Percentiles rank a stretch among this genome's conserved stretches.
Conservation (phyloP, 768 basidiomycete genomes). For the Exsudoporus frostii region DNA sequence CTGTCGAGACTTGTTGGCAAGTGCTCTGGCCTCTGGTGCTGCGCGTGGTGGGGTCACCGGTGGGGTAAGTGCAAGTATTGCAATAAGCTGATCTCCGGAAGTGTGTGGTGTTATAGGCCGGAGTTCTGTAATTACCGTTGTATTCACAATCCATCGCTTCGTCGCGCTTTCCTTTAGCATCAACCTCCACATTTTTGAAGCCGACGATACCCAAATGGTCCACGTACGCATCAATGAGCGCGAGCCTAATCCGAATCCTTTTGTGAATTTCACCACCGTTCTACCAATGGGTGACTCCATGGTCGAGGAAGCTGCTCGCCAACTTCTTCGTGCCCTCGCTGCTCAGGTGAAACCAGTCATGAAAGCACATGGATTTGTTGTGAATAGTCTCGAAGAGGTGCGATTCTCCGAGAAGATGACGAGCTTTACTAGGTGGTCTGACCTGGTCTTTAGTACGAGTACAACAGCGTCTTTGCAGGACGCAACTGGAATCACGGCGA, state of each 20-base stretch:
- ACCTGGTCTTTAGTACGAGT: constrained; percentile 56
- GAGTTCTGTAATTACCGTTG: not conserved
- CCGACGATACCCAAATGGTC: constrained; percentile 44
- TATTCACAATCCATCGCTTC: not conserved
- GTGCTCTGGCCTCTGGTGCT: constrained; percentile 39
- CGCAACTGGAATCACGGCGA: constrained; percentile 86
- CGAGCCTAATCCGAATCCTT: constrained; percentile 69
- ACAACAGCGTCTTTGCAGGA: constrained; percentile 74
- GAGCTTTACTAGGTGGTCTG: not conserved
- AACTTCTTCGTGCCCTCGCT: constrained; percentile 73
- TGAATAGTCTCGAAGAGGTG: constrained; percentile 85
- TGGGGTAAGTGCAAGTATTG: constrained; percentile 18
- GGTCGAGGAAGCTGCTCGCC: constrained; percentile 60
- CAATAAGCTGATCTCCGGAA: constrained; percentile 13
- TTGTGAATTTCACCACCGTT: constrained; percentile 72
- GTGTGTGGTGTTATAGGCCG: not conserved
- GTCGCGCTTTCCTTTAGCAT: not conserved
- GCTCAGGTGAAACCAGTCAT: constrained; percentile 83
- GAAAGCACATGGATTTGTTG: constrained; percentile 70
- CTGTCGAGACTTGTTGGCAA: constrained; percentile 56
- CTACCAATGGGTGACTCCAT: constrained; percentile 42
- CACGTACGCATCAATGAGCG: constrained; percentile 67
- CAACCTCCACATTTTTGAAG: not conserved
- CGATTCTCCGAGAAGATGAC: not conserved
- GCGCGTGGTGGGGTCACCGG: constrained; percentile 23